Evolutionary conservation across 495 filamentous ascomycete species (phyloP), one percentile per base, ranked within the genome.

Genomic region (Trichoderma erinaceum): DNA sequence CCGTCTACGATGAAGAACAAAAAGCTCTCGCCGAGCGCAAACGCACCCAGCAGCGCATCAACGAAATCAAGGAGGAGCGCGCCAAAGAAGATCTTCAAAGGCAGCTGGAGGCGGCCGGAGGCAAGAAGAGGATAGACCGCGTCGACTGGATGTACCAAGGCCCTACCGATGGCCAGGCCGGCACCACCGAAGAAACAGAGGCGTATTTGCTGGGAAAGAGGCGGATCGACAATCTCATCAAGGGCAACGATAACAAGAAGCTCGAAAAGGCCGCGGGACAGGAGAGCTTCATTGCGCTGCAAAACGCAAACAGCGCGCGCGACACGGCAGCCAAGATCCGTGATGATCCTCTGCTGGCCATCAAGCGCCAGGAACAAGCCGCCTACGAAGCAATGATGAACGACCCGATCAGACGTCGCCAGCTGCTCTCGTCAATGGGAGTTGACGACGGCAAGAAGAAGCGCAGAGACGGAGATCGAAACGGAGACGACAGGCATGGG

Each of bases 71-170:
- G 72, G 93, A 99, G 79, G 95, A 99, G 79, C 89, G 96, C 12
- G 86, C 89, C 68, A 91, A 97, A 70, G 90, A 97, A 74, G 95
- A 97, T 73, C 88, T 98, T 2, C 90, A 97, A 73, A 87, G 88
- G 58, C 86, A 97, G 58, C 92, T 97, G 68, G 96, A 97, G 78
- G 89, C 90, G 48, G 90, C 92, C 15, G 96, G 96, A 41, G 92
- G 93, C 21, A 83, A 85, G 68, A 89, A 87, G 68, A 84, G 86
- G 43, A 74, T 87, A 2, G 87, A 92, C 70, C 86, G 92, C 15
- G 95, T 99, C 23, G 94, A 99, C 73, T 99, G 96, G 91, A 97
- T 99, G 92, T 99, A 99, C 78, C 82, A 87, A 71, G 95, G 93
- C 1, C 92, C 95, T 11, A 89, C 90, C 44, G 88, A 86, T 70